Percentiles rank a stretch among this genome's conserved stretches.
Conservation (phyloP, 2,329 filamentous ascomycete genomes). For the Nigrograna mackinnonii region DNA sequence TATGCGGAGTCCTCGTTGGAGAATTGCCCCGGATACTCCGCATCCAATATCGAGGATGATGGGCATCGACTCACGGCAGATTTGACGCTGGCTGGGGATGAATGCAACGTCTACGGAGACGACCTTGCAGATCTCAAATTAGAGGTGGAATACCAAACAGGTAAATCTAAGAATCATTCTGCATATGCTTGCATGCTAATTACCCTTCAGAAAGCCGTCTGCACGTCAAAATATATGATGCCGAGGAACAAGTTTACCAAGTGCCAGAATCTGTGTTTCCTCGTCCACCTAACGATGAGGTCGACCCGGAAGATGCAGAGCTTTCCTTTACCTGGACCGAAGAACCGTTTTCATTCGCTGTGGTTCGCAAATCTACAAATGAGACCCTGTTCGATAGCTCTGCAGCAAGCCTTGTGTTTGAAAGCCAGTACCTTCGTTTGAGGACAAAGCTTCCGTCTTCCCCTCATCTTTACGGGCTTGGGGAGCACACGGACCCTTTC, state of each 20-base stretch:
- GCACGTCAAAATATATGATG: slow-evolving; percentile 74
- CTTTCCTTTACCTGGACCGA: slow-evolving; percentile 59
- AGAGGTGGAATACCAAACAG: slow-evolving; percentile 63
- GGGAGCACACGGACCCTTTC: slow-evolving; percentile 74
- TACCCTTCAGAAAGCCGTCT: slow-evolving; percentile 60
- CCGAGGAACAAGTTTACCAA: slow-evolving; percentile 70
- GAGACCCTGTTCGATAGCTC: slow-evolving; percentile 72
- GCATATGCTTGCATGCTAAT: slow-evolving; percentile 14
- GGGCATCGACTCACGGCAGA: slow-evolving; percentile 66
- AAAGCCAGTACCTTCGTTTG: slow-evolving; percentile 75
- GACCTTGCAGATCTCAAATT: slow-evolving; percentile 60
- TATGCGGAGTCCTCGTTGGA: no score
- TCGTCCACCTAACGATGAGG: slow-evolving; percentile 51
- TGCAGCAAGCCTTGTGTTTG: slow-evolving; percentile 69
- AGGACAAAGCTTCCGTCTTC: slow-evolving; percentile 69
- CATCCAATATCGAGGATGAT: slow-evolving; percentile 60
- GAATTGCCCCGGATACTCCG: slow-evolving; percentile 68
- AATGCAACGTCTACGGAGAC: slow-evolving; percentile 64
- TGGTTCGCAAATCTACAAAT: slow-evolving; percentile 59
- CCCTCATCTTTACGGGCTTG: slow-evolving; percentile 76
- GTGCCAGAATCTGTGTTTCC: slow-evolving; percentile 71
- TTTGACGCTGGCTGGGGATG: slow-evolving; percentile 67
- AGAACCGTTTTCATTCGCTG: slow-evolving; percentile 68
- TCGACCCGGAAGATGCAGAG: slow-evolving; percentile 41
- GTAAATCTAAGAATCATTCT: slow-evolving; percentile 60